Base-by-base conservation (phyloP, 2,329 filamentous ascomycete species). In the Epichloe sp. region DNA sequence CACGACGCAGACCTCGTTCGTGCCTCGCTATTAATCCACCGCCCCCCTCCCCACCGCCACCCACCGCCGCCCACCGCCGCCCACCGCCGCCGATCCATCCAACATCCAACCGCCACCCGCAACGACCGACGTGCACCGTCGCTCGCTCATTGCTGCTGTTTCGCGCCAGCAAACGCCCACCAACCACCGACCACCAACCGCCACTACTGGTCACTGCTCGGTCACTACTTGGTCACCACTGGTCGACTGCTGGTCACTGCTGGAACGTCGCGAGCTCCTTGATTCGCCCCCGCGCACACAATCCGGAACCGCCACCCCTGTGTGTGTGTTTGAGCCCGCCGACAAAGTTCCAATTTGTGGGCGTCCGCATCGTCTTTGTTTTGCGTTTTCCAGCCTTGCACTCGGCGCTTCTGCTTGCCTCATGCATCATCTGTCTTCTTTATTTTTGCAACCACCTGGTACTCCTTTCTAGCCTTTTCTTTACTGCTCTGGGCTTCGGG, bases 311-410 rank as follows among this genome's bases (percentile, higher is more conserved):
- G 48, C 53, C 50, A 52, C 48, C 50, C 48, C 53, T 54, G 52
- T 44, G 47, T 21, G 19, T 21, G 19, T 21, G 19, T 52, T 40
- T 52, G 45, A 38, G 44, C 26, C 52, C 34, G 37, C 45, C 44
- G 17, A 31, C 48, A 31, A 21, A 38, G 40, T 48, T 4, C 38
- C 14, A 6, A 44, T 49, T 51, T 52, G 49, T 47, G 52, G 49
- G 45, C 46, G 42, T 41, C 52, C 47, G 52, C 49, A 46, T 51
- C 44, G 52, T 49, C 37, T 49, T 54, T 49, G 46, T 47, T 54
- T 49, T 54, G 7, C 26, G 8, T 31, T 31, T 31, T 40, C 52
- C 36, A 35, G 37, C 37, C 49, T 31, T 38, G 52, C 49, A 38
- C 49, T 34, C 41, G 37, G 46, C 47, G 52, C 49, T 47, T 47